Percentiles rank a stretch among this genome's conserved stretches.
These are phyloP conservation scores for Psilocybe mexicana DNA, from an alignment of 1,284 basidiomycete genomes.

Conservation along the genomic window DNA sequence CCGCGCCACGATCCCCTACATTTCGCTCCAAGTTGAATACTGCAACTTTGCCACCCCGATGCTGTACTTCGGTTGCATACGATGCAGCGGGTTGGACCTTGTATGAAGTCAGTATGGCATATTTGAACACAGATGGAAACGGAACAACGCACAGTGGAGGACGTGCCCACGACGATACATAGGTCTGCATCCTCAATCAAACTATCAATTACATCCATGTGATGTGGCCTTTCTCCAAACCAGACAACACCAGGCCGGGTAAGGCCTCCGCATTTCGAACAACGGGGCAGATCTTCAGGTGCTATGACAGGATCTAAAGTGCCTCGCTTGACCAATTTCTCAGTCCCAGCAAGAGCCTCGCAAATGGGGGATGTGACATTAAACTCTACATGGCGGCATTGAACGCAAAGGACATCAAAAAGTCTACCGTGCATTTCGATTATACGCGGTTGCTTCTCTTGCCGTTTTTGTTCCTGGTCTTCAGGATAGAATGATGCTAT, in stretches of 20 bases:
- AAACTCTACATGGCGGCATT: conserved; percentile 44
- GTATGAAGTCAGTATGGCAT: background rate
- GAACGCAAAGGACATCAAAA: conserved; percentile 56
- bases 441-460: conserved; percentile 25
- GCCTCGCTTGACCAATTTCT: conserved; percentile 41
- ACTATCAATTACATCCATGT: conserved; percentile 44
- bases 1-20: conserved; percentile 41
- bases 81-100: conserved; percentile 43
- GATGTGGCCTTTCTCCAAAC: conserved; percentile 58
- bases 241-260: conserved; percentile 65
- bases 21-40: conserved; percentile 62
- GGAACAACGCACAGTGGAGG: conserved; percentile 47
- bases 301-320: conserved; percentile 45
- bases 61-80: conserved; percentile 34
- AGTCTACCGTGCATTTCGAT: conserved; percentile 70
- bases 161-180: conserved; percentile 65
- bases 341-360: conserved; percentile 50
- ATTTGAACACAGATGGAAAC: background rate
- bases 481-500: conserved; percentile 16
- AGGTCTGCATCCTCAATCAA: conserved; percentile 54
- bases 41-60: conserved; percentile 45
- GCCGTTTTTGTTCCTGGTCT: background rate
- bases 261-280: conserved; percentile 49
- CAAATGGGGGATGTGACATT: conserved; percentile 52
- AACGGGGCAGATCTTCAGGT: conserved; percentile 48